A percentile compares a stretch with the other conserved stretches of the same genome.
phyloP scores from a whole-genome alignment of 2,329 filamentous ascomycete genomes.

The Aaosphaeria pasadenensis region DNA sequence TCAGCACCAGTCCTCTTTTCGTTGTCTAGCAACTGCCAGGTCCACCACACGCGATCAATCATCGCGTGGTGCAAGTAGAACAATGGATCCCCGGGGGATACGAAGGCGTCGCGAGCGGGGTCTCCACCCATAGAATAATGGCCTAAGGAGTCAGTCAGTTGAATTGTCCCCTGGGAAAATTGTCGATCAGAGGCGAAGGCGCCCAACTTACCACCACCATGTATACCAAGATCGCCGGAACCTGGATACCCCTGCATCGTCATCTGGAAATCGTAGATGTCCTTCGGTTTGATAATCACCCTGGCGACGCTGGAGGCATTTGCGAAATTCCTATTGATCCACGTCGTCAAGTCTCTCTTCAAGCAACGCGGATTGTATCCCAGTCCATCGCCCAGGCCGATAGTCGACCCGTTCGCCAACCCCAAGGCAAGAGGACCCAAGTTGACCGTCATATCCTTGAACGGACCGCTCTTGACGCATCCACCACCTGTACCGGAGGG shows the following conservation, averaged over 20 bases:
- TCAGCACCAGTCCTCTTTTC: slow-evolving; percentile 21
- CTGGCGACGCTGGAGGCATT: slow-evolving; percentile 24
- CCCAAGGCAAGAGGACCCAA: slow-evolving; percentile 23
- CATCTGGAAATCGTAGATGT: slow-evolving; percentile 38
- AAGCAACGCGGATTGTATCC: slow-evolving; percentile 41
- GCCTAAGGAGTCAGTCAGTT: slow-evolving; percentile 16
- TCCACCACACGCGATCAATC: slow-evolving; percentile 49
- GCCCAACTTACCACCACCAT: slow-evolving; percentile 16
- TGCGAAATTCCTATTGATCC: slow-evolving; percentile 20
- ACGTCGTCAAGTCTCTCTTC: slow-evolving; percentile 37
- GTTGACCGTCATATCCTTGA: slow-evolving; percentile 38
- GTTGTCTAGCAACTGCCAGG: slow-evolving; percentile 48
- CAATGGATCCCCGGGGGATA: slow-evolving; percentile 44
- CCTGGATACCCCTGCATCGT: slow-evolving; percentile 35
- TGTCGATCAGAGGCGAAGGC: no score
- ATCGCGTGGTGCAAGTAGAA: slow-evolving; percentile 50
- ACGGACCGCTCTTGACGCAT: slow-evolving; percentile 53
- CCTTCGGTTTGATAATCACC: slow-evolving; percentile 19
- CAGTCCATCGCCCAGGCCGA: slow-evolving; percentile 13
- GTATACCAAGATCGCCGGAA: slow-evolving; percentile 30
- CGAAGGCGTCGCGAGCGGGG: slow-evolving; percentile 41
- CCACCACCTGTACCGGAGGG: slow-evolving; percentile 55
- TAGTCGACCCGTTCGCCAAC: slow-evolving; percentile 5
- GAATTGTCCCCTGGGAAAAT: no score
- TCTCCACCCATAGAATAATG: slow-evolving; percentile 25